Conservation (phyloP, 257 asterid genomes). For the Ilex aquifolium region DNA sequence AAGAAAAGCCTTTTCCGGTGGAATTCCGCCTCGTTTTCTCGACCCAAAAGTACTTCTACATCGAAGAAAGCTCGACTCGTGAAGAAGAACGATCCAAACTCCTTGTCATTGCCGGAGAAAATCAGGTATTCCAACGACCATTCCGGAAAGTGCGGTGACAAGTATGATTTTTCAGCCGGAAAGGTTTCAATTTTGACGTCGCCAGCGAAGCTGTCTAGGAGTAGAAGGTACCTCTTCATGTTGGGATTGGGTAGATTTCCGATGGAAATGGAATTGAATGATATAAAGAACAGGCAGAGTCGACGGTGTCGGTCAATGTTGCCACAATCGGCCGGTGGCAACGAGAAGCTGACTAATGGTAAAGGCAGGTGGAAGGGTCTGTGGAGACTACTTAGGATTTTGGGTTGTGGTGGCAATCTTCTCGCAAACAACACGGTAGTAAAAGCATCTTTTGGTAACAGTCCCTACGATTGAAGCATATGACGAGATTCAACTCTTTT, state of each 20-base stretch:
- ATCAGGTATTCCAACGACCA: background rate
- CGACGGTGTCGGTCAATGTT: conserved; percentile 33
- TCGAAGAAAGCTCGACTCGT: background rate
- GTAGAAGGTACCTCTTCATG: conserved; percentile 46
- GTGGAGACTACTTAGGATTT: conserved; percentile 47
- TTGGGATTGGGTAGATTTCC: conserved; percentile 46
- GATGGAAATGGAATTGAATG: conserved; percentile 42
- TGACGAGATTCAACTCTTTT: no score
- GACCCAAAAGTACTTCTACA: no score
- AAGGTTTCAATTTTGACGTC: conserved; percentile 37
- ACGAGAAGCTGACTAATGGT: conserved; percentile 7
- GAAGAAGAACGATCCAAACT: background rate
- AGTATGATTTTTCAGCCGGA: conserved; percentile 14
- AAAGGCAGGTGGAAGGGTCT: conserved; percentile 19
- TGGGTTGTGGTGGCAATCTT: conserved; percentile 46
- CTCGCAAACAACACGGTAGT: conserved; percentile 20
- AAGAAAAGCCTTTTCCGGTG: background rate
- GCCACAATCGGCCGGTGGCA: conserved; percentile 9
- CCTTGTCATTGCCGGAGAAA: no score
- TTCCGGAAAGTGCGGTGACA: conserved; percentile 2
- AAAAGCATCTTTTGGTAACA: conserved; percentile 14
- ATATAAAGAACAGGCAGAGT: conserved; percentile 44
- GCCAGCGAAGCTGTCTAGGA: conserved; percentile 31
- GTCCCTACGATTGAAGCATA: conserved; percentile 5
- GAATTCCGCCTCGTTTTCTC: background rate